phyloP scores from a whole-genome alignment of 768 basidiomycete genomes.

The Kwoniella dendrophila region DNA sequence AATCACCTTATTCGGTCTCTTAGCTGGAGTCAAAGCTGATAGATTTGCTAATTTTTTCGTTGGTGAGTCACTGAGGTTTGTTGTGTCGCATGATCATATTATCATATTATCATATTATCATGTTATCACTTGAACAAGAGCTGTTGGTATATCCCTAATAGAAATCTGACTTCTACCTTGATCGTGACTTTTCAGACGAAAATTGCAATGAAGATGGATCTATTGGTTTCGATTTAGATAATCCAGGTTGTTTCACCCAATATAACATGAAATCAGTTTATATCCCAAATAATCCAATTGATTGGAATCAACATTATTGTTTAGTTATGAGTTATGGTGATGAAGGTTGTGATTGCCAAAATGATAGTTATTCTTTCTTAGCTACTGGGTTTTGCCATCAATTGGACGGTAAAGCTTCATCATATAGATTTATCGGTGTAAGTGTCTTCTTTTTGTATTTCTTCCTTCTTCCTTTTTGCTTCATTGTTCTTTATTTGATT shows the following conservation, averaged over 20 bases:
- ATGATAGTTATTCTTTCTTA: slow-evolving; percentile 2
- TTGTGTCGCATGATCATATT: too few species aligned
- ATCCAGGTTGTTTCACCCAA: slow-evolving; percentile 15
- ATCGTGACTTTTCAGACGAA: slow-evolving; percentile 9
- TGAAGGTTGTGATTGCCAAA: slow-evolving; percentile 6
- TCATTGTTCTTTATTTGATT: not conserved
- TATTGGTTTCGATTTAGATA: slow-evolving; percentile 15
- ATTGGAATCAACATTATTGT: slow-evolving; percentile 13
- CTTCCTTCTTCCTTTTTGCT: not conserved
- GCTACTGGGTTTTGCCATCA: slow-evolving; percentile 15
- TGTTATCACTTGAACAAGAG: too few species aligned
- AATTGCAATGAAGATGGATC: slow-evolving; percentile 23
- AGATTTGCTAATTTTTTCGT: slow-evolving; percentile 29
- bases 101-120: too few species aligned
- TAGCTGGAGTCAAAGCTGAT: slow-evolving; percentile 17
- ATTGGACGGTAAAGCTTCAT: slow-evolving; percentile 7
- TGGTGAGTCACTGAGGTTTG: slow-evolving; percentile 16
- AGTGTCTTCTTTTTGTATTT: too few species aligned
- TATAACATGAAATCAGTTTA: slow-evolving; percentile 12
- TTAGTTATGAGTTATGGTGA: not conserved
- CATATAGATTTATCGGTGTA: slow-evolving; percentile 13
- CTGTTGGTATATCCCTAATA: too few species aligned
- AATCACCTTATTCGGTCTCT: slow-evolving; percentile 8
- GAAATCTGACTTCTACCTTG: not conserved
- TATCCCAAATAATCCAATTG: slow-evolving; percentile 16